Base-by-base conservation (phyloP, 805 yeast genomes). In the Starmerella ratchasimensis region DNA sequence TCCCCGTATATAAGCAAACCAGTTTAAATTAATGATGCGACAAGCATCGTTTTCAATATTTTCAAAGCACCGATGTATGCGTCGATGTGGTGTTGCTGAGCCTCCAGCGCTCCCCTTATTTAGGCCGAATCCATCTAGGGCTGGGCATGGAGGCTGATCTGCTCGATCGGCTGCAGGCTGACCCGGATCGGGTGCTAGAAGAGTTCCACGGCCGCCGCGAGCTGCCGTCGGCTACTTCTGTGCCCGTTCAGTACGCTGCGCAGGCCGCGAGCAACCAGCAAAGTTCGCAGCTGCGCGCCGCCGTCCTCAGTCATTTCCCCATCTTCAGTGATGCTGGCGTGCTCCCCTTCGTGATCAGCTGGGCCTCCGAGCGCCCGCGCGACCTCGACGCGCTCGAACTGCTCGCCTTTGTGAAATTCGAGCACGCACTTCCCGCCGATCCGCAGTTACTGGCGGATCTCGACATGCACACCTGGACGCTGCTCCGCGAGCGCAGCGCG, bases 391-490 rank as follows among this genome's bases (percentile, higher is more conserved):
- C 33, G 13, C 21, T 30, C 9, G 32, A 15, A 14, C 22, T 14
- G 15, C 22, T 36, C 17, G 38, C 42, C 11, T 39, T 34, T 20
- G 28, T n/a, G 11, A 30, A 17, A 17, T 39, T 34, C 33, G 33
- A 39, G 20, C 20, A 32, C 14, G 22, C 15, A 17, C 17, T 6
- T 8, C 15, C 17, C 15, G 16, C 14, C 6, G 31, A 29, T 3
- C 21, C 34, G n/a, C 17, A 18, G 8, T 18, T 36, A 19, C 31
- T 31, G 5, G n/a, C 28, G 7, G 21, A 22, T 9, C n/a, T 32
- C 15, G 31, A 39, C n/a, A 33, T 26, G 21, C 6, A 8, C 18
- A 15, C 11, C 11, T 39, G 27, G 30, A 4, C 6, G 6, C 3
- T 3, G 3, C 23, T 5, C 23, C 16, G 20, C 16, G 46, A 39